Base-by-base conservation (phyloP, 495 filamentous ascomycete species). In the Podospora tetraspora region DNA sequence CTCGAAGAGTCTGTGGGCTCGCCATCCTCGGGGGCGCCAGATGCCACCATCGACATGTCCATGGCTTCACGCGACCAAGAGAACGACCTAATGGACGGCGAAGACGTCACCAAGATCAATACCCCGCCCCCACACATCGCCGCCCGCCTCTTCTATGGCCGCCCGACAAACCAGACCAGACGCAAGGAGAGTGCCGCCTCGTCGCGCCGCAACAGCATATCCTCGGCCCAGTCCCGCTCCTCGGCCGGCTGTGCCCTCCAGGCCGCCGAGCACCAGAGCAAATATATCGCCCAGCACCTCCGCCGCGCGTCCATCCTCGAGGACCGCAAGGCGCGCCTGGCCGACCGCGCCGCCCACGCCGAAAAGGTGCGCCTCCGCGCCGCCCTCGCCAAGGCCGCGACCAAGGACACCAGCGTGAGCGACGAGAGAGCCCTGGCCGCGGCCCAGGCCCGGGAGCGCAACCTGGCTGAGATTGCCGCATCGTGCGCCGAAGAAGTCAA, bases 311-410 rank as follows among this genome's bases (percentile, higher is more conserved):
- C 92, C 25, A 96, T 99, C 64, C 85, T 98, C 66, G 94, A 99
- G 77, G 91, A 86, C 73, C 91, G 95, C 57, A 97, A 97, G 77
- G 95, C 93, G 8, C 88, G 94, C 60, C 86, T 98, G 27, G 95
- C 96, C 64, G 95, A 97, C 76, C 87, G 94, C 58, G 96, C 94
- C 12, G 92, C 92, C 58, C 93, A 99, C 80, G 95, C 93, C 61
- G 95, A 99, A 77, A 94, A 97, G 81, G 95, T 99, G n/a, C 91
- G 95, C 66, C 81, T 95, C 64, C 90, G 91, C 65, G 95, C 92
- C 59, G 92, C 92, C n/a, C 78, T 92, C 64, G 90, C 90, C 32
- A 97, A 93, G 83, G 90, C 91, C 52, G 87, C 88, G 16, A 88
- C 88, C 21, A 85, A 86, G 56, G 81, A 80, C 64, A 84, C 73